Base-by-base conservation (phyloP, 345 rosid species). In the Populus pruinosa region DNA sequence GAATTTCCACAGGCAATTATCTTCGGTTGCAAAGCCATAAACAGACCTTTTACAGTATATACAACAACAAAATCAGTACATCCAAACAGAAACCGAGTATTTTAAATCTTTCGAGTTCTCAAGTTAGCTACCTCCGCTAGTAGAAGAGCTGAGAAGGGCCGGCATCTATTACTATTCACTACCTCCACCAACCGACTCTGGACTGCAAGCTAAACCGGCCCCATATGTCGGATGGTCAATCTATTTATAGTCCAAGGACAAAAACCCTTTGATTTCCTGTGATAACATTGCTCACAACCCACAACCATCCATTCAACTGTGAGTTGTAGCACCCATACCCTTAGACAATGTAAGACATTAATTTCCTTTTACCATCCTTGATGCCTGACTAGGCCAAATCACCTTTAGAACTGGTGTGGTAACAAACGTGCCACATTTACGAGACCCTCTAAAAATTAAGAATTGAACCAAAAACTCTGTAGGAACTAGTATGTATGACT, bases 21-120 rank as follows among this genome's bases (percentile, higher is more conserved):
- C 77, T 82, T 82, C 5, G 85, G 85, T 78, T 82, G 85, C 49
- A 82, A 61, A 38, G 82, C 85, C 85, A 82, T 82, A 76, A 82
- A 82, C 31, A 82, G 47, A 70, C 85, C 85, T 64, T 59, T 63
- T 27, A 79, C 77, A 69, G 14, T 10, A 43, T 43, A 11, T 43
- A 43, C 4, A 67, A 53, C 43, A 71, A 23, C 38, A 47, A 27
- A 41, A 36, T 72, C 66, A 39, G 29, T 7, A 29, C 68, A 65
- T 65, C 38, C 21, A 27, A 7, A 14, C 36, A 29, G 36, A 43
- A 67, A 67, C 9, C 20, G 18, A 16, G 9, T 67, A 18, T 17
- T 29, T 13, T 39, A 41, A 69, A 31, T 18, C 18, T 25, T 66
- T 64, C 9, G 49, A 47, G 39, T 12, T 70, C 47, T 21, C 47